Evolutionary conservation across 2,329 filamentous ascomycete genomes (phyloP).

Genomic region (Sporothrix variecibatus): DNA sequence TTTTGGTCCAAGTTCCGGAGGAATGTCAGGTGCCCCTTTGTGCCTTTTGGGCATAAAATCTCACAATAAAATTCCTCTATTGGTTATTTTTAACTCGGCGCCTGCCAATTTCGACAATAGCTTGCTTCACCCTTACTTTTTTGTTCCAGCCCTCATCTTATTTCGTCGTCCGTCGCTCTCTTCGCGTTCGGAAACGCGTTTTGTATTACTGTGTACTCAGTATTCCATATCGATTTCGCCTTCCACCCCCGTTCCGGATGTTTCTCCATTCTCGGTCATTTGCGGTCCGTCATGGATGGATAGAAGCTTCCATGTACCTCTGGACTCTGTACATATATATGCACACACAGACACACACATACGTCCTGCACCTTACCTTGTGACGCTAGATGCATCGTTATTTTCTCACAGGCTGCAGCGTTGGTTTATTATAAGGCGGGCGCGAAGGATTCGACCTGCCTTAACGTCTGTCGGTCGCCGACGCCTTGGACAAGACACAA

Average conservation of each 20-base stretch:
- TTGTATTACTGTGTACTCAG: not conserved
- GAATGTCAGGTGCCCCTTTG: not conserved
- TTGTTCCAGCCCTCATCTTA: not conserved
- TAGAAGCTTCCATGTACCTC: not conserved
- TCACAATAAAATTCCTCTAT: not conserved
- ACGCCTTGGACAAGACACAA: not conserved
- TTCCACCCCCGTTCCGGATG: not conserved
- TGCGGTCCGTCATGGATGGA: not conserved
- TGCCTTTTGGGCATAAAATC: not conserved
- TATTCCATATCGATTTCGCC: not conserved
- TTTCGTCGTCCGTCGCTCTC: not conserved
- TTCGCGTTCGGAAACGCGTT: not conserved
- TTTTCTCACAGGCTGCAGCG: not conserved
- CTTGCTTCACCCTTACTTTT: not conserved
- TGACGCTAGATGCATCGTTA: not conserved
- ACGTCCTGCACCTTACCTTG: not conserved
- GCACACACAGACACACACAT: not conserved
- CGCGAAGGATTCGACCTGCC: not conserved
- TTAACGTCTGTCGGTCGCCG: not conserved
- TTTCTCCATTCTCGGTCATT: not conserved
- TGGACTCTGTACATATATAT: not conserved
- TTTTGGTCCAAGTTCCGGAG: not conserved
- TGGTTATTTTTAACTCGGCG: not conserved
- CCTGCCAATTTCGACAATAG: conserved; percentile 12
- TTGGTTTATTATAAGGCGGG: not conserved